Evolutionary conservation across 2,329 filamentous ascomycete species (phyloP), one percentile per base, ranked within the genome.

Genomic region (Talaromyces pinophilus): DNA sequence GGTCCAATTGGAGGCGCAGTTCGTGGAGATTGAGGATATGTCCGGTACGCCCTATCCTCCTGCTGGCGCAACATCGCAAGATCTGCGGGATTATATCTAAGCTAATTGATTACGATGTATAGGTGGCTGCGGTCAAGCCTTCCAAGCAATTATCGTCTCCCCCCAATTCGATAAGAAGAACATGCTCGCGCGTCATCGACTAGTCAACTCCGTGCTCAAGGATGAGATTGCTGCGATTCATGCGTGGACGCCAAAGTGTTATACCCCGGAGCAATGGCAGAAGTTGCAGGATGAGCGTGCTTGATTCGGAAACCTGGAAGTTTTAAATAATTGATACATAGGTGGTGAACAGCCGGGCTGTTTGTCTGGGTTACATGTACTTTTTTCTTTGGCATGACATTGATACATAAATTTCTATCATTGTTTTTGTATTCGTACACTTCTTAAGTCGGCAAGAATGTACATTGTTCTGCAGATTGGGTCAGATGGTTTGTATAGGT

Each of bases 211-310:
- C 17, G 88, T 88, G 5, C 83, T 97, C 72, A 94, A 93, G 82
- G 86, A 89, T 57, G 93, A 97, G 81, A 96, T 97, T 77, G 91
- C 92, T 17, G 87, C 86, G 70, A 96, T 97, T 72, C 93, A 97
- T 82, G 93, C 93, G 46, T 97, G 93, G 93, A 96, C 92, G 65
- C 92, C 93, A 33, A 96, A 93, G 81, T 97, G 93, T 78, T 91
- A 93, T 82, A 97, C 93, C 8, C 92, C 92, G 0, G 92, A 93
- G 73, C 92, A 97, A 82, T 96, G 91, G 88, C 87, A 92, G 81
- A 88, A 87, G 78, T 86, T 90, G 79, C 84, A 85, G 69, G 75
- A 79, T 71, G 75, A 72, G 69, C 70, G 69, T 66, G 52, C 66
- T 61, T 72, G 64, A 57, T 30, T 15, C 17, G 19, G 46, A 44